Percentiles rank a stretch among this genome's conserved stretches.
These are phyloP conservation scores for Gossypium mustelinum DNA, from an alignment of 345 rosid genomes.

Conservation along the genomic window DNA sequence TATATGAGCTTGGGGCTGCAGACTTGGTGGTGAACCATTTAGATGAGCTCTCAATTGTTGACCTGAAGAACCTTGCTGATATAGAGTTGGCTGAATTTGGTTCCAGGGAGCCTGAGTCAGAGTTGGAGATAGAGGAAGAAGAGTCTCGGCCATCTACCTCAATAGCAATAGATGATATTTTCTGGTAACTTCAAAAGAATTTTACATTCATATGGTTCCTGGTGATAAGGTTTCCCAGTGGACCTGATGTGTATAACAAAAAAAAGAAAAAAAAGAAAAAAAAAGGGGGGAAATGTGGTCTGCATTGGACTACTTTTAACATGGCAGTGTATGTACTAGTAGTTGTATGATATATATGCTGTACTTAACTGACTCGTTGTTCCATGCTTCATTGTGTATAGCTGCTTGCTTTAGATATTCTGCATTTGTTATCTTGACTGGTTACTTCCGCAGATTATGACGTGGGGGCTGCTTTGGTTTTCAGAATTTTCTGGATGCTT, in stretches of 20 bases:
- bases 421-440: no score
- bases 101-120: conserved; percentile 53
- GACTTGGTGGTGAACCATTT: conserved; percentile 77
- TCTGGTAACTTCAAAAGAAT: conserved; percentile 49
- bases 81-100: conserved; percentile 63
- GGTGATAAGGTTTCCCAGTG: conserved; percentile 4
- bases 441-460: no score
- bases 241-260: conserved; percentile 19
- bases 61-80: conserved; percentile 86
- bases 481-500: no score
- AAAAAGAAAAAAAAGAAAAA: not conserved
- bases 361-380: not conserved
- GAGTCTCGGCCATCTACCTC: conserved; percentile 33
- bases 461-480: no score
- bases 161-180: conserved; percentile 56
- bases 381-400: not conserved
- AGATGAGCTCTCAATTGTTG: conserved; percentile 82
- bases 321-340: conserved; percentile 25
- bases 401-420: no score
- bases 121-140: conserved; percentile 70
- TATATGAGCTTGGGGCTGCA: conserved; percentile 91
- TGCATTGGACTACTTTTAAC: conserved; percentile 39
- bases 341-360: conserved; percentile 21
- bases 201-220: conserved; percentile 48
- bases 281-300: conserved; percentile 20